These are phyloP conservation scores for Cladophialophora yegresii DNA, from an alignment of 2,329 filamentous ascomycete species.

Conservation along the genomic window DNA sequence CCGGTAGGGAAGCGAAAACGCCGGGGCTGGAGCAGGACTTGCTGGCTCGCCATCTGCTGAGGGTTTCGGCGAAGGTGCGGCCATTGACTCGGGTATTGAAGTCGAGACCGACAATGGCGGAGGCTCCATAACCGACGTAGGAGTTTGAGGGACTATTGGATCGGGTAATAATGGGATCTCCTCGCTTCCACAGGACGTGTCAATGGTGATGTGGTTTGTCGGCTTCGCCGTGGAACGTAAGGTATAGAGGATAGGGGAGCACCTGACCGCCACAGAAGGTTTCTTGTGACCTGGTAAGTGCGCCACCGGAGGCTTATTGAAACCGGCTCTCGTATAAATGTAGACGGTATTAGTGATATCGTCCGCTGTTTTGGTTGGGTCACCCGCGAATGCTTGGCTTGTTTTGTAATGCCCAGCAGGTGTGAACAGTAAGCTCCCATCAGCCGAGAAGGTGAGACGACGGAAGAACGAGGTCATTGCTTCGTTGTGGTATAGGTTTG, in stretches of 20 bases:
- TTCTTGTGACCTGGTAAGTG: slow-evolving; percentile 98
- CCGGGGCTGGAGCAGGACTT: slow-evolving; percentile 59
- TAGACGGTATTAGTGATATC: slow-evolving; percentile 97
- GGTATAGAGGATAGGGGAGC: slow-evolving; percentile 86
- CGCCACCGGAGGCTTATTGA: slow-evolving; percentile 93
- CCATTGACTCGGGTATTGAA: slow-evolving; percentile 53
- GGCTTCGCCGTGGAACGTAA: slow-evolving; percentile 67
- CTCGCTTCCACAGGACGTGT: slow-evolving; percentile 80
- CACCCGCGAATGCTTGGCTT: slow-evolving; percentile 66
- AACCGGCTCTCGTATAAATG: slow-evolving; percentile 92
- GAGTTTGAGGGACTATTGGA: slow-evolving; percentile 62
- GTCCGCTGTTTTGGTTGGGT: slow-evolving; percentile 70
- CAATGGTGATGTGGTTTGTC: slow-evolving; percentile 89
- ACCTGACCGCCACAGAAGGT: slow-evolving; percentile 91
- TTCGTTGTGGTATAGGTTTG: slow-evolving; percentile 92
- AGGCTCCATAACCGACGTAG: slow-evolving; percentile 76
- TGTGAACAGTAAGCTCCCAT: slow-evolving; percentile 89
- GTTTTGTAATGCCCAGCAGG: slow-evolving; percentile 94
- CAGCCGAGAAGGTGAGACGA: slow-evolving; percentile 88
- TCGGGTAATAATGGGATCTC: slow-evolving; percentile 86
- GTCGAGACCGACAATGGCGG: slow-evolving; percentile 60
- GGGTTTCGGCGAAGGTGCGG: slow-evolving; percentile 49
- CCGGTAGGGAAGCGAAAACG: slow-evolving; percentile 84
- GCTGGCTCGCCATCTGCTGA: slow-evolving; percentile 43
- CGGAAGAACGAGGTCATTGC: slow-evolving; percentile 97